These are phyloP conservation scores for Mycena alexandri DNA, from an alignment of 768 basidiomycete species.

Conservation along the genomic window DNA sequence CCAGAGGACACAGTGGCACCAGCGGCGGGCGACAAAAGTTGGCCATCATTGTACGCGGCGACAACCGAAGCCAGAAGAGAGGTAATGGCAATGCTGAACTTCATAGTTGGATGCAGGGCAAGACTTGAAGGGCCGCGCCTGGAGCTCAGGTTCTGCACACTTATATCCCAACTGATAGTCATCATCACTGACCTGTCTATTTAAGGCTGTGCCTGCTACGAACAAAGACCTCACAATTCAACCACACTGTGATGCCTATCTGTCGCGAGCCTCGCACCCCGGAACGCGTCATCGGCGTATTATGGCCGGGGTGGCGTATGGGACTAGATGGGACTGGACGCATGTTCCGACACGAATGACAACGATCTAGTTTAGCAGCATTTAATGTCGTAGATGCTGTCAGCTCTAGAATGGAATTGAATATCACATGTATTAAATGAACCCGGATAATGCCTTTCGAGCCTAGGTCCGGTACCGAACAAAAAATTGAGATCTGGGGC, in stretches of 20 bases:
- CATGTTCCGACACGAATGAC: slow-evolving; percentile 18
- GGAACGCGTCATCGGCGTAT: slow-evolving; percentile 19
- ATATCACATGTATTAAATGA: not conserved
- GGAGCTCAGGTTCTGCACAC: not conserved
- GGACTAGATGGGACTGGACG: slow-evolving; percentile 17
- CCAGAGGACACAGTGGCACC: slow-evolving; percentile 21
- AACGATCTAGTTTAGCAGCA: slow-evolving; percentile 13
- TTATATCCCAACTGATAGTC: slow-evolving; percentile 15
- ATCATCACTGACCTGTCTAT: slow-evolving; percentile 4
- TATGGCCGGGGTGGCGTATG: slow-evolving; percentile 19
- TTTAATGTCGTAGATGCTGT: slow-evolving; percentile 19
- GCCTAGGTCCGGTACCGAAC: no score
- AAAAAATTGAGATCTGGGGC: no score
- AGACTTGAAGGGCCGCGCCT: slow-evolving; percentile 8
- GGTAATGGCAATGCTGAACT: slow-evolving; percentile 27
- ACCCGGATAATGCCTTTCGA: no score
- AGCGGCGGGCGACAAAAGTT: slow-evolving; percentile 24
- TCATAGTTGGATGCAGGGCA: slow-evolving; percentile 24
- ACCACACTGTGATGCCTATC: slow-evolving; percentile 18
- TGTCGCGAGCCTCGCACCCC: slow-evolving; percentile 11
- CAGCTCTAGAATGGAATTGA: slow-evolving; percentile 20
- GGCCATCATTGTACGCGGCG: slow-evolving; percentile 25
- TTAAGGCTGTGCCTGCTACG: slow-evolving; percentile 16
- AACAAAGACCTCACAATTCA: slow-evolving; percentile 20
- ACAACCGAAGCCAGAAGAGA: slow-evolving; percentile 24